Base-by-base conservation (phyloP, 768 basidiomycete species). In the Harrya chromipes region DNA sequence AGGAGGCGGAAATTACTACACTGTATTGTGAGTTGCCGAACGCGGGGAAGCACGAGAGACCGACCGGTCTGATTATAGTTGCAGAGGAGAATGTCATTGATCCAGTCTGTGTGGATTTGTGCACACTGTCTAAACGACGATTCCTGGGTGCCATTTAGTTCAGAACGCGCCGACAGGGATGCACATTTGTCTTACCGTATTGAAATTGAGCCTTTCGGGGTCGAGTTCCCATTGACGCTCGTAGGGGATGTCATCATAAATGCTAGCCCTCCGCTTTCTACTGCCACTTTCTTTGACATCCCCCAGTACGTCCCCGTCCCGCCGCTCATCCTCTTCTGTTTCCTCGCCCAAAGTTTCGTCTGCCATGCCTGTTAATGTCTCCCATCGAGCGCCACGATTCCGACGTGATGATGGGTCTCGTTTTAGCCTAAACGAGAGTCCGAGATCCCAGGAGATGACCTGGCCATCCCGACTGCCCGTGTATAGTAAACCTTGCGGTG, bases 81-180 rank as follows among this genome's bases (percentile, higher is more conserved):
- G 71, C 90, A 94, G 16, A 99, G 77, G 3, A 93, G 63, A 40
- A 98, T 81, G 60, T 98, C 95, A 63, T 97, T 99, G 31, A 98
- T 82, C 95, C 95, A 99, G 69, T 97, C 94, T 1, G 84, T 85
- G 65, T 97, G 94, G 6, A 82, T 79, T 64, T 97, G 94, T 9
- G 85, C 84, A 50, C 84, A 87, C 66, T 97, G 94, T 26, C 95
- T 80, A 64, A 97, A 97, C 19, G 77, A 74, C 23, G 83, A 77
- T 21, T 70, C 67, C 80, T 83, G 55, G 50, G 51, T 36, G 55
- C 53, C 52, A 42, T 45, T 59, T 52, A 27, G 52, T 40, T 51
- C 24, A 37, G 37, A 43, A 29, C 26, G 36, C 14, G 33, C 6
- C 27, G 46, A 46, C 8, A 33, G 24, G 16, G 29, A 46, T 35